Conservation (phyloP, 2,329 filamentous ascomycete species). For the Penicillium brasilianum region DNA sequence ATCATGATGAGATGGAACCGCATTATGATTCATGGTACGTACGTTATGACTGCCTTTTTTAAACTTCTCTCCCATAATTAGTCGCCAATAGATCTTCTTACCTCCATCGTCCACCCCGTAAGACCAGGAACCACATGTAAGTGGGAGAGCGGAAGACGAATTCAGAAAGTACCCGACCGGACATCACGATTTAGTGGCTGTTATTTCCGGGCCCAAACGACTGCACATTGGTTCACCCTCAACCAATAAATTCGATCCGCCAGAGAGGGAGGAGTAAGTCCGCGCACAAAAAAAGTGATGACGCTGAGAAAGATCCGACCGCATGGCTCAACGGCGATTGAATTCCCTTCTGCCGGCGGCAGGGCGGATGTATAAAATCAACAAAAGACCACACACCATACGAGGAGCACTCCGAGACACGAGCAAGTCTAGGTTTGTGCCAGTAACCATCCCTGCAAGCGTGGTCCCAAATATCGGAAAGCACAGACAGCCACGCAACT, state of each 20-base stretch:
- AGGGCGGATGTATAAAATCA: not conserved
- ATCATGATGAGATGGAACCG: not conserved
- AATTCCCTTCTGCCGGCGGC: not conserved
- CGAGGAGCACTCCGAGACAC: constrained; percentile 1
- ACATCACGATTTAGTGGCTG: constrained; percentile 10
- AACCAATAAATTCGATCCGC: not conserved
- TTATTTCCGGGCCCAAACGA: constrained; percentile 8
- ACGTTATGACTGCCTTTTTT: no score
- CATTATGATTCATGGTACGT: not conserved
- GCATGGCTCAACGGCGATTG: constrained; percentile 7
- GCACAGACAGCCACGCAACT: not conserved
- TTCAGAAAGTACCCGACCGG: constrained; percentile 3
- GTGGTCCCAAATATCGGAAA: not conserved
- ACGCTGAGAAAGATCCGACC: not conserved
- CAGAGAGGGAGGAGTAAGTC: not conserved
- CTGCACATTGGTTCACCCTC: not conserved
- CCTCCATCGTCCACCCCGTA: not conserved
- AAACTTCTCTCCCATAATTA: no score
- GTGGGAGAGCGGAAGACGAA: not conserved
- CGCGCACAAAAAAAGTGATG: not conserved
- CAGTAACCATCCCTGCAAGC: not conserved
- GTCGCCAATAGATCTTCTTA: not conserved
- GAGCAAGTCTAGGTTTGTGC: not conserved
- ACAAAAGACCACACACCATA: not conserved
- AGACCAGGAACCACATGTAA: not conserved